A percentile compares a stretch with the other conserved stretches of the same genome.
These are phyloP conservation scores for Teunomyces funiuensis DNA, from an alignment of 805 yeast species.

Conservation along the genomic window DNA sequence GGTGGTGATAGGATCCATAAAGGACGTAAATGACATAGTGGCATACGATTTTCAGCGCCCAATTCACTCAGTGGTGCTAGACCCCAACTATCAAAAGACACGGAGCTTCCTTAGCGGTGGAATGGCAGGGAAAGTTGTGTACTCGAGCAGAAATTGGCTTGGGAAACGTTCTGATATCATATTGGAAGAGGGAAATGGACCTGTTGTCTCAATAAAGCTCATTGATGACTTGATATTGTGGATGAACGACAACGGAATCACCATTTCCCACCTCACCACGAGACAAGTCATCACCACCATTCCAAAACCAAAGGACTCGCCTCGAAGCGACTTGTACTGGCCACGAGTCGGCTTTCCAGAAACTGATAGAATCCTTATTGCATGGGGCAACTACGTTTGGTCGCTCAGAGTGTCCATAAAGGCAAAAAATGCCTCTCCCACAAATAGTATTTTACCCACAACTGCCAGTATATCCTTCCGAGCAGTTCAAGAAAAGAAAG, in stretches of 20 bases:
- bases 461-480: conserved; percentile 56
- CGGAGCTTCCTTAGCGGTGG: conserved; percentile 84
- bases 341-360: conserved; percentile 73
- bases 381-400: conserved; percentile 86
- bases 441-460: conserved; percentile 32
- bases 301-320: conserved; percentile 54
- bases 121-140: conserved; percentile 76
- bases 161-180: conserved; percentile 73
- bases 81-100: conserved; percentile 60
- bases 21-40: conserved; percentile 59
- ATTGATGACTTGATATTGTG: conserved; percentile 70
- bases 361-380: conserved; percentile 64
- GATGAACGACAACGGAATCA: conserved; percentile 82
- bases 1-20: conserved; percentile 72
- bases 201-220: conserved; percentile 66
- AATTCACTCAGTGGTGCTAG: conserved; percentile 80
- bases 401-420: conserved; percentile 44
- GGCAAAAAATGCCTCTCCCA: conserved; percentile 8
- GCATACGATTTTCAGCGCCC: conserved; percentile 88
- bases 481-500: conserved; percentile 38
- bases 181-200: conserved; percentile 61
- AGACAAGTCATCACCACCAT: conserved; percentile 51
- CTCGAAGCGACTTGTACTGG: conserved; percentile 77
- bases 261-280: conserved; percentile 58
- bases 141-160: conserved; percentile 82